Percentiles rank a stretch among this genome's conserved stretches.
These are phyloP conservation scores for Amaranthus palmeri DNA, from an alignment of 148 eudicot species.

Conservation along the genomic window DNA sequence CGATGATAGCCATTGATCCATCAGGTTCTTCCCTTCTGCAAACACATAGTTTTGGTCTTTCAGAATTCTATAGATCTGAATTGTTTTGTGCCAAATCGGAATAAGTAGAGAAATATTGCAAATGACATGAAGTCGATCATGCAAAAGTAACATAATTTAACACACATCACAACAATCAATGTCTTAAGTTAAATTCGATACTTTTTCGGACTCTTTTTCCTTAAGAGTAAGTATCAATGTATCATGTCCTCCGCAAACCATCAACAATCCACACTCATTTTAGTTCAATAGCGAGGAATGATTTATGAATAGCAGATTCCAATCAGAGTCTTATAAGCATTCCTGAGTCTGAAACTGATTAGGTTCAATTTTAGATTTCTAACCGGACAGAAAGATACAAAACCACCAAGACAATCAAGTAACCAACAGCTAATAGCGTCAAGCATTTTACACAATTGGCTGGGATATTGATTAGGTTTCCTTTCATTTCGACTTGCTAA, in stretches of 20 bases:
- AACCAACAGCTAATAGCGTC: not conserved
- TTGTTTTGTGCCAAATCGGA: not conserved
- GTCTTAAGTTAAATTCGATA: too few relatives aligned
- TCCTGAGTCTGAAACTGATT: too few relatives aligned
- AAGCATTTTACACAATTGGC: not conserved
- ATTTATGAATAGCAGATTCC: too few relatives aligned
- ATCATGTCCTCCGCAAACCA: too few relatives aligned
- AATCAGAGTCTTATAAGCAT: too few relatives aligned
- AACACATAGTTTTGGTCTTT: not conserved
- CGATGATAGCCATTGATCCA: constrained; percentile 39
- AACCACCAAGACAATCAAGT: not conserved
- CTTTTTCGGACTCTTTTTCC: too few relatives aligned
- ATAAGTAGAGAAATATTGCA: not conserved
- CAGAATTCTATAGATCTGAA: not conserved
- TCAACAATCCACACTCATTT: too few relatives aligned
- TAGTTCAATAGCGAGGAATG: too few relatives aligned
- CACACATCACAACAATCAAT: too few relatives aligned
- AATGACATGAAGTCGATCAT: not conserved
- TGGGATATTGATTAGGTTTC: not conserved
- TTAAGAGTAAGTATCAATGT: too few relatives aligned
- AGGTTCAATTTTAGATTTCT: too few relatives aligned
- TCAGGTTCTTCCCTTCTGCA: constrained; percentile 32
- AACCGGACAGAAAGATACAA: not conserved
- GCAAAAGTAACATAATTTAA: not conserved
- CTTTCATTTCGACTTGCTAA: not conserved